A percentile compares a stretch with the other conserved stretches of the same genome.
These are phyloP conservation scores for Phialophora verrucosa DNA, from an alignment of 2,329 filamentous ascomycete genomes.

Conservation along the genomic window DNA sequence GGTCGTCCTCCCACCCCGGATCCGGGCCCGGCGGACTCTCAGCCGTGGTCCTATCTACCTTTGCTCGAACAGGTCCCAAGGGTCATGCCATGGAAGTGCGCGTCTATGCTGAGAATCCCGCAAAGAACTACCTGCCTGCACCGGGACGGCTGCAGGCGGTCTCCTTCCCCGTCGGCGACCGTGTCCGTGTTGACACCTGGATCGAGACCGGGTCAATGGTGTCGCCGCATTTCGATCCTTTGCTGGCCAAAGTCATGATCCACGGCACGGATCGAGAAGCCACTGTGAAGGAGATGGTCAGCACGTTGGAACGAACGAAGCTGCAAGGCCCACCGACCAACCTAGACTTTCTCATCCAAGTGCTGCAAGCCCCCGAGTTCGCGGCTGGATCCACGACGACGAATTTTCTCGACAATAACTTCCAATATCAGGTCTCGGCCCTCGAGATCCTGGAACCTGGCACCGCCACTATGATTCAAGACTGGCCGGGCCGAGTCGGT, in stretches of 20 bases:
- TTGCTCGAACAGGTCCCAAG: too few relatives aligned
- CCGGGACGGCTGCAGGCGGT: constrained; percentile 64
- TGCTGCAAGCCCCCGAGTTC: constrained; percentile 24
- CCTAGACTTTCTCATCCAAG: constrained; percentile 56
- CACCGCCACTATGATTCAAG: constrained; percentile 63
- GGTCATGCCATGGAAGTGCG: constrained; percentile 54
- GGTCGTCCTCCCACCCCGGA: constrained; percentile 47
- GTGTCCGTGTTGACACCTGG: constrained; percentile 67
- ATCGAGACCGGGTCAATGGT: constrained; percentile 62
- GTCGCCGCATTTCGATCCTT: constrained; percentile 55
- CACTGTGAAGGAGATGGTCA: constrained; percentile 53
- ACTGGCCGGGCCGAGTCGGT: constrained; percentile 60
- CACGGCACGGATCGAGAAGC: constrained; percentile 51
- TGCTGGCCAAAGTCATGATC: constrained; percentile 65
- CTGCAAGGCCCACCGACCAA: constrained; percentile 63
- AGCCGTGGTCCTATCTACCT: too few relatives aligned
- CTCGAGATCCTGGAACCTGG: constrained; percentile 63
- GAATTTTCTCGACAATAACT: constrained; percentile 38
- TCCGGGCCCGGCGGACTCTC: too few relatives aligned
- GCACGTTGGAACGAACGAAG: constrained; percentile 51
- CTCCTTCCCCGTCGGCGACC: constrained; percentile 55
- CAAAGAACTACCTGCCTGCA: constrained; percentile 62
- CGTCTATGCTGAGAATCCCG: constrained; percentile 64
- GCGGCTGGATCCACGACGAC: constrained; percentile 3
- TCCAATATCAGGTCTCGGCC: constrained; percentile 55